Base-by-base conservation (phyloP, 1,284 basidiomycete species). In the Coriolopsis trogii region DNA sequence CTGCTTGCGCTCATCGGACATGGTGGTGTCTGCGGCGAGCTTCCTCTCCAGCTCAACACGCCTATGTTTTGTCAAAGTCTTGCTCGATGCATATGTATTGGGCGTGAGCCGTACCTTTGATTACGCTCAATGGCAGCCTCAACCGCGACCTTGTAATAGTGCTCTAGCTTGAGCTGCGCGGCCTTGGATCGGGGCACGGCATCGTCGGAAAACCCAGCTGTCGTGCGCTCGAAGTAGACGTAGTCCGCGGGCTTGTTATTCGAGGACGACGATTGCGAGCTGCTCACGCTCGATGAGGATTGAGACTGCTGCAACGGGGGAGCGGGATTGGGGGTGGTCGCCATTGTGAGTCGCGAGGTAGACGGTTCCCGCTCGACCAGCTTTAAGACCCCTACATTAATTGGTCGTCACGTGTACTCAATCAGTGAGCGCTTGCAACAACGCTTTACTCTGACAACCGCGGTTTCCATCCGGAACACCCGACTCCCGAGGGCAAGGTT, bases 121-220 rank as follows among this genome's bases (percentile, higher is more conserved):
- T 84, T 84, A 41, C 92, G 77, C 64, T 91, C 91, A 55, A 94
- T 90, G 34, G 92, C 92, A 51, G 89, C 82, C 67, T 93, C 89
- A 24, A 94, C 91, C 6, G 90, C 89, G 53, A 98, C 89, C 73
- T 98, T 98, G 81, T 99, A 99, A 73, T 90, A 97, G 56, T 96
- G 92, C 73, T 98, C 96, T 48, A 99, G 84, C 73, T 98, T 98
- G 70, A 98, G 85, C 73, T 98, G 98, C 26, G 96, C 95, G 18
- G 91, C 92, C 48, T 94, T 98, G 4, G 95, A 91, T 55, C 94
- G 92, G 51, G 95, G 93, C 49, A 95, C 80, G 31, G 93, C 92
- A 65, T 91, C 87, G 60, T 95, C 87, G 26, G 88, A 89, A 75
- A 98, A 96, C 55, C 84, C 85, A 40, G 80, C 74, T 1, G 91